Evolutionary conservation across 305 asterid species (phyloP).

Genomic region (Fraxinus paxiana): DNA sequence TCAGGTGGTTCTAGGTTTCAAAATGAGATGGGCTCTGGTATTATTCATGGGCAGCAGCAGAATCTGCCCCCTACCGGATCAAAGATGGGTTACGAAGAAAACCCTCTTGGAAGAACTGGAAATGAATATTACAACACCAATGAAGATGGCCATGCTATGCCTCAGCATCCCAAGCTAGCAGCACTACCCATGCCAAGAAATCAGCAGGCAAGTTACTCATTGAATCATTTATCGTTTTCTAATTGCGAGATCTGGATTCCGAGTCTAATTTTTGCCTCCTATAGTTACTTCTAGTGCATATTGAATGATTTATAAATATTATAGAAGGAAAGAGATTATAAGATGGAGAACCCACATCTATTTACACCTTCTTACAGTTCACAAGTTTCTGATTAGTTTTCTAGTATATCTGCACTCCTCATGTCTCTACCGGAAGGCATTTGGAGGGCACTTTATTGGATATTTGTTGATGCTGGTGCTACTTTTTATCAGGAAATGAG

Average conservation of each 20-base stretch:
- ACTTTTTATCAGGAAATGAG: slow-evolving; percentile 57
- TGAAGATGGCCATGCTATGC: slow-evolving; percentile 47
- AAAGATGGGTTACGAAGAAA: slow-evolving; percentile 59
- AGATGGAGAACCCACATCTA: neutral
- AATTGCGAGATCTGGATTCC: neutral
- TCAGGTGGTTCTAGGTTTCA: slow-evolving; percentile 58
- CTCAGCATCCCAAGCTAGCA: slow-evolving; percentile 83
- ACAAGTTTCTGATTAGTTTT: neutral
- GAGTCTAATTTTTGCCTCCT: neutral
- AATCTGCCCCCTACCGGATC: slow-evolving; percentile 18
- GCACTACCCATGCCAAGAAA: slow-evolving; percentile 66
- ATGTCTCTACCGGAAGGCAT: neutral
- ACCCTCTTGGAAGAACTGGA: slow-evolving; percentile 53
- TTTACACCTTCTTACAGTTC: neutral
- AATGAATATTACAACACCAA: slow-evolving; percentile 50
- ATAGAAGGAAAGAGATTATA: neutral
- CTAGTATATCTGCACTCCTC: neutral
- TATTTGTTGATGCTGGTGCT: slow-evolving; percentile 19
- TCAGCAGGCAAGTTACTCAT: slow-evolving; percentile 52
- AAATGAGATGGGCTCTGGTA: slow-evolving; percentile 53
- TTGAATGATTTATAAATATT: neutral
- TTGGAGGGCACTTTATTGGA: slow-evolving; percentile 9
- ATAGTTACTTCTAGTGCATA: neutral
- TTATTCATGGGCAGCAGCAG: neutral
- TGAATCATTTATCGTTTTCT: neutral